These are phyloP conservation scores for Boletus mariae DNA, from an alignment of 1,284 basidiomycete genomes.

Conservation along the genomic window DNA sequence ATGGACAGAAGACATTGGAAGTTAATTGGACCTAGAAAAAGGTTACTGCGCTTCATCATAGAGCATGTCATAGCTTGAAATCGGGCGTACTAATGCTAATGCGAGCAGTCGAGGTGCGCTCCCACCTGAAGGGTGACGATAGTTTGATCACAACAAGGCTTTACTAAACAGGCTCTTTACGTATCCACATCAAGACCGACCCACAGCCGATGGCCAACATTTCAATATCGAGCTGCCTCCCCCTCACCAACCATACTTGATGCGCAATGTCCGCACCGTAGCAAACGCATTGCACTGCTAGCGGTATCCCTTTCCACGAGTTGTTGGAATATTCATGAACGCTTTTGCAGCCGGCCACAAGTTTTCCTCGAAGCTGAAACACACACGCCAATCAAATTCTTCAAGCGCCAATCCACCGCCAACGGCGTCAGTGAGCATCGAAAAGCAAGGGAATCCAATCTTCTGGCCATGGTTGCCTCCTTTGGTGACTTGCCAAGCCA, in stretches of 20 bases:
- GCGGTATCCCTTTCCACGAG: slow-evolving; percentile 15
- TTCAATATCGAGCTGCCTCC: not conserved
- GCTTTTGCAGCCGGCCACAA: slow-evolving; percentile 22
- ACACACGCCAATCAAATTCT: slow-evolving; percentile 6
- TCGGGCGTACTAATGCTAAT: not conserved
- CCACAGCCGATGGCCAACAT: slow-evolving; percentile 11
- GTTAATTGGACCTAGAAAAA: not conserved
- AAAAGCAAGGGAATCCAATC: not conserved
- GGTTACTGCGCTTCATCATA: not conserved
- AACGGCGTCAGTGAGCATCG: not conserved
- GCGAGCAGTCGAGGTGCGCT: not conserved
- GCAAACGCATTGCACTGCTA: slow-evolving; percentile 15
- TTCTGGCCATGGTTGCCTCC: not conserved
- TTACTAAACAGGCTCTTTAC: slow-evolving; percentile 25
- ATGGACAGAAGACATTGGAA: slow-evolving; percentile 16
- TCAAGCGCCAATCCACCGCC: slow-evolving; percentile 5
- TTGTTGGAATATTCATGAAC: slow-evolving; percentile 11
- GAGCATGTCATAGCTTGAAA: not conserved
- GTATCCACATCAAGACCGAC: slow-evolving; percentile 20
- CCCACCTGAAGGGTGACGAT: not conserved
- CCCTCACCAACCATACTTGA: slow-evolving; percentile 8
- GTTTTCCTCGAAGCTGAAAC: slow-evolving; percentile 21
- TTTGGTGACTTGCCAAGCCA: not conserved
- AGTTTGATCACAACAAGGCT: slow-evolving; percentile 24
- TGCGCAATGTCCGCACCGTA: slow-evolving; percentile 30